Evolutionary conservation across 2,329 filamentous ascomycete genomes (phyloP).

Genomic region (Knoxdaviesia proteae): DNA sequence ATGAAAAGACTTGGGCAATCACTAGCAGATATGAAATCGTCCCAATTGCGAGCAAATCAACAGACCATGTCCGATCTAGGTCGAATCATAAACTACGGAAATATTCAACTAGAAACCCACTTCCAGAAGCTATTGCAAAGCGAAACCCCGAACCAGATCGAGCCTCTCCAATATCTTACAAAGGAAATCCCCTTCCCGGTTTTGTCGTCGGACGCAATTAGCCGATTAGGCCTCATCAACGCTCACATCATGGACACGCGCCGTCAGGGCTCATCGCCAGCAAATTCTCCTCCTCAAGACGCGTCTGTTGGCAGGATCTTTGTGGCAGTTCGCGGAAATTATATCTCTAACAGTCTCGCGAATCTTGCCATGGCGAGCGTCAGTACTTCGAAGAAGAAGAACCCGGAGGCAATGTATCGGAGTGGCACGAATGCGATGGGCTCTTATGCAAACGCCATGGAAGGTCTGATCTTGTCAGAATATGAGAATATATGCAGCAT

Average conservation of each 20-base stretch:
- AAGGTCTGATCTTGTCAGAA: slow-evolving; percentile 71
- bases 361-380: slow-evolving; percentile 77
- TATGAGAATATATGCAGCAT: slow-evolving; percentile 79
- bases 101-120: slow-evolving; percentile 62
- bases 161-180: slow-evolving; percentile 81
- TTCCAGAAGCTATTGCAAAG: slow-evolving; percentile 57
- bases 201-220: slow-evolving; percentile 54
- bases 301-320: slow-evolving; percentile 66
- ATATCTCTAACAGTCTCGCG: slow-evolving; percentile 60
- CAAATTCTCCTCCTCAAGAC: slow-evolving; percentile 23
- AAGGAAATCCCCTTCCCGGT: slow-evolving; percentile 73
- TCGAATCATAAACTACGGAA: slow-evolving; percentile 57
- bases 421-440: slow-evolving; percentile 80
- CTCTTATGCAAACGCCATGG: slow-evolving; percentile 71
- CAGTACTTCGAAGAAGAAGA: slow-evolving; percentile 63
- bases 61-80: slow-evolving; percentile 66
- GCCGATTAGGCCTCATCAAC: slow-evolving; percentile 61
- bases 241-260: slow-evolving; percentile 48
- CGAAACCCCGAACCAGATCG: slow-evolving; percentile 61
- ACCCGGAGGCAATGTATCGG: slow-evolving; percentile 64
- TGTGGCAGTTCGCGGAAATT: slow-evolving; percentile 66
- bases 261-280: slow-evolving; percentile 13
- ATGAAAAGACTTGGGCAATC: slow-evolving; percentile 76
- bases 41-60: slow-evolving; percentile 85
- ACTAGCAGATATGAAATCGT: slow-evolving; percentile 63